Conservation (phyloP, 805 yeast species). For the Starmerella apis region DNA sequence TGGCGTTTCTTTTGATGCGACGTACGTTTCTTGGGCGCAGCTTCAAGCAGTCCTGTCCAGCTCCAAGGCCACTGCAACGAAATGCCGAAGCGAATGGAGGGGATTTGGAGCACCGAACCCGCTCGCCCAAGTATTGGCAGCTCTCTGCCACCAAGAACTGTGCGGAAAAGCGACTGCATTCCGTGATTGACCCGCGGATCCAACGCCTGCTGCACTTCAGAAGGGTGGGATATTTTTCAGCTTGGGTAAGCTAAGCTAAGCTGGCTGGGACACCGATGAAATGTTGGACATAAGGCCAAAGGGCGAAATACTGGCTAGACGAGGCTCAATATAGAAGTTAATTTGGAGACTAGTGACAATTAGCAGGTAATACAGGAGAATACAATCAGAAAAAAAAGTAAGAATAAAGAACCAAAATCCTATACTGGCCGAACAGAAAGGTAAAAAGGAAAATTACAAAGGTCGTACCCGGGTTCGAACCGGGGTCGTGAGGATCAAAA, state of each 20-base stretch:
- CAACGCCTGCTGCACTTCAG: neutral
- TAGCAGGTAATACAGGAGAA: neutral
- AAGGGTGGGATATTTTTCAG: slow-evolving; percentile 4
- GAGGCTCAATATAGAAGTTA: too few species aligned
- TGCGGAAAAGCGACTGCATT: slow-evolving; percentile 13
- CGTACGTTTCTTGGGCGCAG: slow-evolving; percentile 89
- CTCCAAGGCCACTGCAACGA: slow-evolving; percentile 17
- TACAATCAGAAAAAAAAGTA: neutral
- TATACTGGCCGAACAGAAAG: too few species aligned
- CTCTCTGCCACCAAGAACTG: slow-evolving; percentile 12
- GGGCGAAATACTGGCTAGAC: too few species aligned
- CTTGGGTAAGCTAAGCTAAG: slow-evolving; percentile 7
- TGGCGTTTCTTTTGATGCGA: slow-evolving; percentile 80
- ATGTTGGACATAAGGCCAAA: too few species aligned
- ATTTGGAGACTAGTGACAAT: too few species aligned
- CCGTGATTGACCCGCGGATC: neutral
- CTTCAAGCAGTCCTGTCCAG: slow-evolving; percentile 38
- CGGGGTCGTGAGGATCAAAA: slow-evolving; percentile 11
- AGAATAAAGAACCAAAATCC: neutral
- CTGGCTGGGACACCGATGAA: too few species aligned
- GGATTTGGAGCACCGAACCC: slow-evolving; percentile 1
- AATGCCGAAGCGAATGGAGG: slow-evolving; percentile 9
- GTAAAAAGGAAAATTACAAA: too few species aligned
- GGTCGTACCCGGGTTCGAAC: slow-evolving; percentile 11
- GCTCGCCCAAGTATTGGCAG: slow-evolving; percentile 1